Evolutionary conservation across 2,329 filamentous ascomycete genomes (phyloP), one percentile per base, ranked within the genome.

Genomic region (Cryphonectria nitschkei): DNA sequence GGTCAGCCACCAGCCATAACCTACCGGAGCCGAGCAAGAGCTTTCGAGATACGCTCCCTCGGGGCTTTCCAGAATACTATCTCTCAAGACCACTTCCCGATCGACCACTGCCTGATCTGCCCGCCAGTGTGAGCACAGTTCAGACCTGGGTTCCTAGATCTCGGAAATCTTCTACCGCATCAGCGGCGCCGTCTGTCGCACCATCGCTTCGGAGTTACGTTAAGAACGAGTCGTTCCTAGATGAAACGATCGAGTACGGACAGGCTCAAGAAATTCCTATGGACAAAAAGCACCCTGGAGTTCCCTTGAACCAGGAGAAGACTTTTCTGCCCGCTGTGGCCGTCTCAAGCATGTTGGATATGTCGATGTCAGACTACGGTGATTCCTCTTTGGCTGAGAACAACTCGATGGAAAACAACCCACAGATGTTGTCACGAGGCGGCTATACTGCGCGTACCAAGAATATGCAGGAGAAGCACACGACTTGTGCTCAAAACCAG

Each of bases 11-110:
- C 13, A 58, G n/a, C 46, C 67, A 61, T 14, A 67, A 67, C 5
- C 34, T 78, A 2, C 79, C 78, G 16, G 77, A 80, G 71, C 78
- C 79, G 16, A 78, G 78, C 76, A 81, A 81, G 70, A 72, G 71
- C 9, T 54, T 75, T 8, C 74, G 77, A 32, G 78, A 80, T 56
- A 68, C 68, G 11, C 70, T 68, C 19, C 52, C 68, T 32, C 72
- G 74, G 54, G 68, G 68, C 4, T 70, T 69, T n/a, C 54, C 67
- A 32, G 74, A 74, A 14, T 71, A 73, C 1, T 77, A 78, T 50
- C 62, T 75, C 39, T 73, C 75, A 34, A 74, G 78, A 2, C 77
- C 78, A 2, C 68, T 81, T 2, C 80, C 79, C 7, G 71, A 77
- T 50, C 75, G 76, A 0, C 79, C 80, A 9, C 14, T 68, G 2